Percentiles rank a stretch among this genome's conserved stretches.
Evolutionary conservation across 1,284 basidiomycete species (phyloP).

Genomic region (Moesziomyces antarcticus): DNA sequence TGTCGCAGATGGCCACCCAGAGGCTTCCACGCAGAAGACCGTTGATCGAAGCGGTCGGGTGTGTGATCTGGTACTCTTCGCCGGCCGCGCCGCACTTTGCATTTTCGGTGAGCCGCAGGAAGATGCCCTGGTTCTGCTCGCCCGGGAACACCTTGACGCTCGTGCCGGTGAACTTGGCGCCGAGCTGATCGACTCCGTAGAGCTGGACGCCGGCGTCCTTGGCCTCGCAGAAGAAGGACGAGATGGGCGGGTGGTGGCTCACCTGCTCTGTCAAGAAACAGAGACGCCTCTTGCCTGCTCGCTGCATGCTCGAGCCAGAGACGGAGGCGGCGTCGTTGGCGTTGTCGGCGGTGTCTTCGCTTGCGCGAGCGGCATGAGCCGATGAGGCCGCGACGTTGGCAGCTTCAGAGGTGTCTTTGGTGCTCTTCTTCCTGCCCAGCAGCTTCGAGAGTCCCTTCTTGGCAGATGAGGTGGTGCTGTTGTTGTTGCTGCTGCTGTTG

Average conservation of each 20-base stretch:
- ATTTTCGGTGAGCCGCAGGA: slow-evolving; percentile 65
- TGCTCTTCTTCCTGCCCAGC: slow-evolving; percentile 45
- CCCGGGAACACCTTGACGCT: slow-evolving; percentile 74
- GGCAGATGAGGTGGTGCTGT: neutral
- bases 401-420: slow-evolving; percentile 18
- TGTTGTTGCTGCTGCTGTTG: slow-evolving; percentile 1
- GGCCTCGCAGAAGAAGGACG: slow-evolving; percentile 74
- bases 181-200: slow-evolving; percentile 83
- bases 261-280: slow-evolving; percentile 71
- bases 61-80: slow-evolving; percentile 76
- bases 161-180: slow-evolving; percentile 72
- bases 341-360: slow-evolving; percentile 17
- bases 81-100: slow-evolving; percentile 50
- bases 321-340: slow-evolving; percentile 30
- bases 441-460: slow-evolving; percentile 51
- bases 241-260: slow-evolving; percentile 95
- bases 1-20: slow-evolving; percentile 85
- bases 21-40: slow-evolving; percentile 89
- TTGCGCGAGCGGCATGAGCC: slow-evolving; percentile 4
- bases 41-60: slow-evolving; percentile 89
- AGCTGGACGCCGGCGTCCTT: slow-evolving; percentile 59
- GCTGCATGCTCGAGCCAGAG: slow-evolving; percentile 27
- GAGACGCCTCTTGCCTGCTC: slow-evolving; percentile 37
- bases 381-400: slow-evolving; percentile 12
- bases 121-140: slow-evolving; percentile 78